Conservation (phyloP, 768 basidiomycete genomes). For the Termitomyces heimii region DNA sequence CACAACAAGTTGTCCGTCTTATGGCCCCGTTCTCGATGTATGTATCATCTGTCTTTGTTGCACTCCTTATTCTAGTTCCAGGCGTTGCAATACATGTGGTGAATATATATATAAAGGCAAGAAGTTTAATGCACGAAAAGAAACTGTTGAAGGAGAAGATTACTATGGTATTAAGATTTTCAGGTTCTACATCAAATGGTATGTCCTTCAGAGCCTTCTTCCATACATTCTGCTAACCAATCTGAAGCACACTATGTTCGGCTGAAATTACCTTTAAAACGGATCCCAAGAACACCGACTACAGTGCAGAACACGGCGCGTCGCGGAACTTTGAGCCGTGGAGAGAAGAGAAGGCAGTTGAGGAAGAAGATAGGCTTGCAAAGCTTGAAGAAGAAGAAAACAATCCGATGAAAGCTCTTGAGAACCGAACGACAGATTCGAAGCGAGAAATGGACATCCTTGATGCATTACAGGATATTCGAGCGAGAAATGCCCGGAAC, state of each 20-base stretch:
- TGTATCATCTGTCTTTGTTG: slow-evolving; percentile 16
- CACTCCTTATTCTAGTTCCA: slow-evolving; percentile 22
- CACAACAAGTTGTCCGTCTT: slow-evolving; percentile 94
- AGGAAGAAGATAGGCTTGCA: slow-evolving; percentile 81
- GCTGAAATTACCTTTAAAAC: slow-evolving; percentile 99
- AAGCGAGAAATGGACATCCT: slow-evolving; percentile 98
- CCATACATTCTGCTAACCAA: slow-evolving; percentile 9
- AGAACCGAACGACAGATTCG: slow-evolving; percentile 87
- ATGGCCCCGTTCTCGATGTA: slow-evolving; percentile 99
- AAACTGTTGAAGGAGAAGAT: slow-evolving; percentile 95
- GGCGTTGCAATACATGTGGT: slow-evolving; percentile 93
- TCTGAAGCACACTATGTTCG: slow-evolving; percentile 80
- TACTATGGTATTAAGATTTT: slow-evolving; percentile 99
- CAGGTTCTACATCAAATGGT: slow-evolving; percentile 91
- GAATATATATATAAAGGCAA: slow-evolving; percentile 99
- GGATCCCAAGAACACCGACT: slow-evolving; percentile 96
- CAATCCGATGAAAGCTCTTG: slow-evolving; percentile 95
- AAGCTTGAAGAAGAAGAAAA: slow-evolving; percentile 90
- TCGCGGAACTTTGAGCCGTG: slow-evolving; percentile 98
- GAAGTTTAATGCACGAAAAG: slow-evolving; percentile 99
- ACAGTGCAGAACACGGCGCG: slow-evolving; percentile 91
- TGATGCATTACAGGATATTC: slow-evolving; percentile 91
- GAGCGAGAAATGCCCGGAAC: slow-evolving; percentile 81
- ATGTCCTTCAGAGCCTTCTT: slow-evolving; percentile 19
- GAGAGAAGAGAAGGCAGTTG: slow-evolving; percentile 73